Conservation (phyloP, 768 basidiomycete genomes). For the Cystofilobasidium macerans region DNA sequence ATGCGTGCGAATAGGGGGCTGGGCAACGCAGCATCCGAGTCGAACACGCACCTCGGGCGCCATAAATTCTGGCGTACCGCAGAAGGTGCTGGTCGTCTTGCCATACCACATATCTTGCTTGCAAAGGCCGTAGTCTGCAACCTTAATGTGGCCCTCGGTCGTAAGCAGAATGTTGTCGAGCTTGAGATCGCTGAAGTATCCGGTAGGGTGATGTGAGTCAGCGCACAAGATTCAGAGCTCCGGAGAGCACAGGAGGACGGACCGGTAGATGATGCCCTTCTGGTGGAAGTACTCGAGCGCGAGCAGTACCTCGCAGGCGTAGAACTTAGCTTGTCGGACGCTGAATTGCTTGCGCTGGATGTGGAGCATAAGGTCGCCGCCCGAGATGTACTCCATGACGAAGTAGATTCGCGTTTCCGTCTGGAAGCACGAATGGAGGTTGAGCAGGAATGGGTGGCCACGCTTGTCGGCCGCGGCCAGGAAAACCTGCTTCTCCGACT, state of each 20-base stretch:
- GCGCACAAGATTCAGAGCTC: not conserved
- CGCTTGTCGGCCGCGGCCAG: slow-evolving; percentile 81
- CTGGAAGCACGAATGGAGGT: slow-evolving; percentile 97
- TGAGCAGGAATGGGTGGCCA: slow-evolving; percentile 92
- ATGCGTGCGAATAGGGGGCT: not conserved
- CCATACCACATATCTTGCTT: slow-evolving; percentile 99
- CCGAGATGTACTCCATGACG: slow-evolving; percentile 97
- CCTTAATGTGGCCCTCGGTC: slow-evolving; percentile 93
- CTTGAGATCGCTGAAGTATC: slow-evolving; percentile 67
- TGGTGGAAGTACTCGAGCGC: slow-evolving; percentile 96
- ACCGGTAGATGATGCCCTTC: slow-evolving; percentile 99
- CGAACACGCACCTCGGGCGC: slow-evolving; percentile 70
- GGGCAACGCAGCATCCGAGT: too few relatives aligned
- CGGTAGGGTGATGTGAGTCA: not conserved
- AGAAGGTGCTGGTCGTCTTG: slow-evolving; percentile 93
- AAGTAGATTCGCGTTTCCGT: slow-evolving; percentile 99
- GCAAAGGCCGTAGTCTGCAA: slow-evolving; percentile 97
- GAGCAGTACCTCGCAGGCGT: slow-evolving; percentile 89
- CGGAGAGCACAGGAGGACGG: not conserved
- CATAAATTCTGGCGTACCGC: slow-evolving; percentile 99
- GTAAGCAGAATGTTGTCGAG: slow-evolving; percentile 95
- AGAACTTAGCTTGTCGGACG: slow-evolving; percentile 95
- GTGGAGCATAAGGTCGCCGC: slow-evolving; percentile 97
- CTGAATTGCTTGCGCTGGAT: slow-evolving; percentile 99
- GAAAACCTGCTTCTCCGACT: slow-evolving; percentile 98